A percentile compares a stretch with the other conserved stretches of the same genome.
Evolutionary conservation across 176 grass and related monocot genomes (phyloP).

Genomic region (Oryza meyeriana): DNA sequence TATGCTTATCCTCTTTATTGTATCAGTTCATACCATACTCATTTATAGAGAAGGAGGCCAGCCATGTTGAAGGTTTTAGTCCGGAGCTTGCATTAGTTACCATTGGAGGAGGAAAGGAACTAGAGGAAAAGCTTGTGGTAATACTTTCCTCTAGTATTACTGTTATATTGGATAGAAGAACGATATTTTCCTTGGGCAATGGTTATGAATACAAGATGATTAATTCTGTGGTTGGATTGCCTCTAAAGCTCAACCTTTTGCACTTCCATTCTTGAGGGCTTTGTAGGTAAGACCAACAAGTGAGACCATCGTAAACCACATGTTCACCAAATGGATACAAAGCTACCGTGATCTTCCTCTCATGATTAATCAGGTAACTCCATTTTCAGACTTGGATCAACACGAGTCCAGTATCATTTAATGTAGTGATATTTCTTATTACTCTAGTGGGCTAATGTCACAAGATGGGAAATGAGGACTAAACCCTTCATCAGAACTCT

Average conservation of each 20-base stretch:
- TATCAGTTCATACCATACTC: conserved; percentile 97
- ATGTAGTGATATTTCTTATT: conserved; percentile 14
- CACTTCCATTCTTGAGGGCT: conserved; percentile 67
- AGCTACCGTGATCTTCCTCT: conserved; percentile 98
- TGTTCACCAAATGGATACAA: conserved; percentile 99
- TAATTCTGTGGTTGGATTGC: conserved; percentile 15
- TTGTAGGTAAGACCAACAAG: conserved; percentile 99
- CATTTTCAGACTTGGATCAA: conserved; percentile 14
- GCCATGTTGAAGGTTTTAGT: conserved; percentile 97
- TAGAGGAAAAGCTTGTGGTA: conserved; percentile 98
- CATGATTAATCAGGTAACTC: conserved; percentile 92
- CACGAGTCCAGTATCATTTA: not conserved
- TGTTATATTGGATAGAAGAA: not conserved
- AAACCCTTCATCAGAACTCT: conserved; percentile 97
- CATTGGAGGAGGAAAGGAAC: conserved; percentile 95
- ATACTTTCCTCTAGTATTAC: conserved; percentile 32
- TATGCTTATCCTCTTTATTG: conserved; percentile 27
- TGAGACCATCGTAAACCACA: conserved; percentile 99
- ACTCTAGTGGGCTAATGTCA: conserved; percentile 93
- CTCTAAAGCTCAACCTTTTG: conserved; percentile 43
- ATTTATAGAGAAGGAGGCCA: conserved; percentile 99
- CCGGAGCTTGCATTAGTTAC: conserved; percentile 93
- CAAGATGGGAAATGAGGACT: conserved; percentile 99
- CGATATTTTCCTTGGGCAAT: not conserved
- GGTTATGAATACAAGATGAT: conserved; percentile 11